These are phyloP conservation scores for Oidiodendron maius DNA, from an alignment of 495 filamentous ascomycete species.

Conservation along the genomic window DNA sequence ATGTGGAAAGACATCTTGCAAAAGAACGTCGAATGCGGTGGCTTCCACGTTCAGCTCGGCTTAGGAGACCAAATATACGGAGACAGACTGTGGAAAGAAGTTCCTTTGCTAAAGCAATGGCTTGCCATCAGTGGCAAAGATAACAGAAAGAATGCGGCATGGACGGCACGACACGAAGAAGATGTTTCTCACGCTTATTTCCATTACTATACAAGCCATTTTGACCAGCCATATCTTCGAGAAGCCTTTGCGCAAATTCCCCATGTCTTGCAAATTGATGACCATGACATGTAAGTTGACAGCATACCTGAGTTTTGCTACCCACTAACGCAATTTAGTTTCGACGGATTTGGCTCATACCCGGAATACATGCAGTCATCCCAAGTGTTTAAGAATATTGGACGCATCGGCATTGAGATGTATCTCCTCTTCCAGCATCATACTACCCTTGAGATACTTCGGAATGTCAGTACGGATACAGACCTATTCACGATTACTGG, in stretches of 20 bases:
- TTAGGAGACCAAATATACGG: conserved; percentile 95
- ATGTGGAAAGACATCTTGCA: conserved; percentile 99
- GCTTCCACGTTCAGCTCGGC: conserved; percentile 89
- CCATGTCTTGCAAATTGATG: conserved; percentile 86
- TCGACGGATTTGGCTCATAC: conserved; percentile 96
- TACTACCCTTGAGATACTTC: conserved; percentile 87
- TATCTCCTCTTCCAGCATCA: conserved; percentile 99
- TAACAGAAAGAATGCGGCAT: conserved; percentile 78
- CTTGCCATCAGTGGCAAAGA: conserved; percentile 84
- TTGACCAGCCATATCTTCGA: conserved; percentile 87
- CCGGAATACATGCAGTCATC: conserved; percentile 98
- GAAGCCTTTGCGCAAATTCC: conserved; percentile 98
- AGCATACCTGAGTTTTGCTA: neutral
- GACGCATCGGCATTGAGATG: conserved; percentile 95
- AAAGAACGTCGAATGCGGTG: conserved; percentile 92
- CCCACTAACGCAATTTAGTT: conserved; percentile 43
- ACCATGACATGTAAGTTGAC: conserved; percentile 89
- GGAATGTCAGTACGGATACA: conserved; percentile 74
- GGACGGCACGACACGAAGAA: conserved; percentile 91
- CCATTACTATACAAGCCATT: conserved; percentile 96
- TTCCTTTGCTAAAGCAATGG: conserved; percentile 90
- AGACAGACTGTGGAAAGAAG: conserved; percentile 93
- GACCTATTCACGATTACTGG: conserved; percentile 97
- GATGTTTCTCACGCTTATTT: conserved; percentile 95
- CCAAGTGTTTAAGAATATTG: conserved; percentile 97